phyloP scores from a whole-genome alignment of 148 eudicot species.

The Oxyria digyna region DNA sequence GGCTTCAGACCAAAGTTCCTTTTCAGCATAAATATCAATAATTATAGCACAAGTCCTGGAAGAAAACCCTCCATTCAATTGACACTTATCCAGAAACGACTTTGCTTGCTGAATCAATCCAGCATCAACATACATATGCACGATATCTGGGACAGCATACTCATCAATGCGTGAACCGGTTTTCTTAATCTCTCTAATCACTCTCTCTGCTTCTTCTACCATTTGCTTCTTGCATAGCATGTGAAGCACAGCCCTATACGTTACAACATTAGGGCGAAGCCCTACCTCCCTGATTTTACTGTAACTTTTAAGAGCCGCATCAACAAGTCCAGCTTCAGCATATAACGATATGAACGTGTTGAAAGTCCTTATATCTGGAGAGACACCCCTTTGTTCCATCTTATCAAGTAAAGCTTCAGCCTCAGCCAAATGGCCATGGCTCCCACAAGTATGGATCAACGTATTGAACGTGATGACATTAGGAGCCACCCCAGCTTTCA shows the following conservation, averaged over 20 bases:
- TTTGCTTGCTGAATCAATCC: constrained; percentile 46
- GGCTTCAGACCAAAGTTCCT: constrained; percentile 72
- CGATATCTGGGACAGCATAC: constrained; percentile 49
- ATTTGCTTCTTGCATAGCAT: constrained; percentile 48
- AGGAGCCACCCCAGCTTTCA: constrained; percentile 57
- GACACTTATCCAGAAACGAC: constrained; percentile 30
- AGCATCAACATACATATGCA: constrained; percentile 58
- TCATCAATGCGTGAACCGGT: constrained; percentile 35
- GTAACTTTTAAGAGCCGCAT: constrained; percentile 50
- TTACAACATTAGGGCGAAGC: constrained; percentile 63
- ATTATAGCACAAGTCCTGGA: constrained; percentile 54
- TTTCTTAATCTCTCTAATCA: constrained; percentile 50
- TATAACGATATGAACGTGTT: constrained; percentile 66
- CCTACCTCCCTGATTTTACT: constrained; percentile 55
- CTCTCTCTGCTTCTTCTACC: constrained; percentile 51
- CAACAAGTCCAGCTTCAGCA: constrained; percentile 47
- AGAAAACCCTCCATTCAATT: constrained; percentile 30
- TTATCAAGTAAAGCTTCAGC: constrained; percentile 63
- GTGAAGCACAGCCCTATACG: constrained; percentile 53
- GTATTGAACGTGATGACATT: constrained; percentile 69
- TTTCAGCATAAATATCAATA: constrained; percentile 72
- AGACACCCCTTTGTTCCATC: constrained; percentile 74
- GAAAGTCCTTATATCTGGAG: constrained; percentile 73
- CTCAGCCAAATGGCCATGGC: constrained; percentile 61
- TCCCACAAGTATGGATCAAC: constrained; percentile 75